Conservation (phyloP, 306 rosid species). For the Cicer bijugum region DNA sequence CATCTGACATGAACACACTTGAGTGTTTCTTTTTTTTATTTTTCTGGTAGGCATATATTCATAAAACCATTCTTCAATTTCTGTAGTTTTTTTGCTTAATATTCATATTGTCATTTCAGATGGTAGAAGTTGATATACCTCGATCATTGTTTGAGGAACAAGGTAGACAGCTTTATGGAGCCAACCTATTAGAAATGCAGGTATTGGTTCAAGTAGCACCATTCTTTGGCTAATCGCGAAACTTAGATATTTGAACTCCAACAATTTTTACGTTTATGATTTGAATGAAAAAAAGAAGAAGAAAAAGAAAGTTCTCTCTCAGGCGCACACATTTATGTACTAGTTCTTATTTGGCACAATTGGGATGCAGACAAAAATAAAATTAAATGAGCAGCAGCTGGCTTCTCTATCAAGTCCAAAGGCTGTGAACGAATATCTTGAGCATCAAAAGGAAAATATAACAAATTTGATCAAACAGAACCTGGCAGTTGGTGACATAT, state of each 20-base stretch:
- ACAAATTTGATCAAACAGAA: slow-evolving; percentile 78
- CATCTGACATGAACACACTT: slow-evolving; percentile 27
- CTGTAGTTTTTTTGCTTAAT: not conserved
- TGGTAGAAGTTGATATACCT: slow-evolving; percentile 87
- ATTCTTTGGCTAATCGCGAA: slow-evolving; percentile 14
- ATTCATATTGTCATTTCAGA: slow-evolving; percentile 55
- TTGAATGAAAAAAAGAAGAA: not conserved
- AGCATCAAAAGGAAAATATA: slow-evolving; percentile 80
- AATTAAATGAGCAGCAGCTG: slow-evolving; percentile 77
- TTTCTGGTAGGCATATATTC: not conserved
- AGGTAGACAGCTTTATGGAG: slow-evolving; percentile 95
- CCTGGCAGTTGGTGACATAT: slow-evolving; percentile 96
- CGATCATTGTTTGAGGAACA: slow-evolving; percentile 90
- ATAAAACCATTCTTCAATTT: not conserved
- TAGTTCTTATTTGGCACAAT: slow-evolving; percentile 32
- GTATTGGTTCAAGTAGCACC: slow-evolving; percentile 48
- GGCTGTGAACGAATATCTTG: slow-evolving; percentile 87
- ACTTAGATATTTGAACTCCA: slow-evolving; percentile 11
- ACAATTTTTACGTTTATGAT: not conserved
- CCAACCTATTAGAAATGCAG: slow-evolving; percentile 86
- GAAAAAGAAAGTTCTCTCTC: not conserved
- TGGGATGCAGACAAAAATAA: slow-evolving; percentile 67
- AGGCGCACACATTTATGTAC: not conserved
- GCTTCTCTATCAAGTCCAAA: slow-evolving; percentile 81
- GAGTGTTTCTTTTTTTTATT: not conserved